phyloP scores from a whole-genome alignment of 139 green algal species.

The Haematococcus lacustris region DNA sequence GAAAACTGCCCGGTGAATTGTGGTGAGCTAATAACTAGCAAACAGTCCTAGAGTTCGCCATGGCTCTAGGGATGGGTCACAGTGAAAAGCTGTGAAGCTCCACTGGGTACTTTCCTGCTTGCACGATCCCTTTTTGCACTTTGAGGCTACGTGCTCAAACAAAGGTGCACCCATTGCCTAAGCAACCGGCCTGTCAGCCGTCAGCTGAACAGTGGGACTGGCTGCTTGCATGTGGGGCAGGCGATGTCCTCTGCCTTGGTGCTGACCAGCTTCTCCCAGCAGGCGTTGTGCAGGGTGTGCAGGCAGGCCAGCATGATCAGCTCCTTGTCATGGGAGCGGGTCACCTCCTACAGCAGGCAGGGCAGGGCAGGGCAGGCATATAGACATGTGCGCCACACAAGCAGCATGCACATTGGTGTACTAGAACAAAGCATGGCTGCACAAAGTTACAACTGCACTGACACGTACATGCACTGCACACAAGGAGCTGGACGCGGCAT shows the following conservation, averaged over 20 bases:
- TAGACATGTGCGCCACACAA: background rate
- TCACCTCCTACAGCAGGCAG: background rate
- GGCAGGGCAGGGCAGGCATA: background rate
- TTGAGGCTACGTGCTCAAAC: too few relatives aligned
- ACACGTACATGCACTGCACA: background rate
- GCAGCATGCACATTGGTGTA: background rate
- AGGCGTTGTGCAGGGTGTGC: constrained; percentile 24
- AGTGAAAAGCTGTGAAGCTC: too few relatives aligned
- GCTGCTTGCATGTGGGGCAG: constrained; percentile 27
- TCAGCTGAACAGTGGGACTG: constrained; percentile 16
- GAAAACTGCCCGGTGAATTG: too few relatives aligned
- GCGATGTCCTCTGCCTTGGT: background rate
- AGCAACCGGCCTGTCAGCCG: too few relatives aligned
- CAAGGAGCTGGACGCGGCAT: too few relatives aligned
- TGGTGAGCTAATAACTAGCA: too few relatives aligned
- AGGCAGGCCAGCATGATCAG: constrained; percentile 25
- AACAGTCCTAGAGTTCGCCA: too few relatives aligned
- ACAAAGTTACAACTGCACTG: too few relatives aligned
- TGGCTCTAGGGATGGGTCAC: too few relatives aligned
- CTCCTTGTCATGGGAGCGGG: background rate
- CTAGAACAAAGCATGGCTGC: background rate
- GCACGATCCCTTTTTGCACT: too few relatives aligned
- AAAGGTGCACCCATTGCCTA: too few relatives aligned
- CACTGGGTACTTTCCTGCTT: too few relatives aligned
- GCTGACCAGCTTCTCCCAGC: constrained; percentile 1